These are phyloP conservation scores for Zymoseptoria brevis DNA, from an alignment of 2,329 filamentous ascomycete genomes.

Conservation along the genomic window DNA sequence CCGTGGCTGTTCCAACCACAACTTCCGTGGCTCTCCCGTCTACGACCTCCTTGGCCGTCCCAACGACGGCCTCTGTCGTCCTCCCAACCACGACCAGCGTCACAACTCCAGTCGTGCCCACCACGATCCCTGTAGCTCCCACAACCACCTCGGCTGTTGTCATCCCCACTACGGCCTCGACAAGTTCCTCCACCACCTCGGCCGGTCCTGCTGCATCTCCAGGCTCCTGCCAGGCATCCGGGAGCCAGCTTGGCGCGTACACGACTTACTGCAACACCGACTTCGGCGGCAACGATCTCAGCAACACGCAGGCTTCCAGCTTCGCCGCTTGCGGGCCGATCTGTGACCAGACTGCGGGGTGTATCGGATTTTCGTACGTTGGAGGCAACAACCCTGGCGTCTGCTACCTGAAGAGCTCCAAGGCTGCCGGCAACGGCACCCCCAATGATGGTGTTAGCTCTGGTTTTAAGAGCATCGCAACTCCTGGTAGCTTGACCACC, in stretches of 20 bases:
- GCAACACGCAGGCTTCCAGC: slow-evolving; percentile 2
- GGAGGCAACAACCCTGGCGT: slow-evolving; percentile 5
- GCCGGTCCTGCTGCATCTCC: slow-evolving; percentile 3
- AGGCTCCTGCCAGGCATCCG: slow-evolving; percentile 2
- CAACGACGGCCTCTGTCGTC: no score
- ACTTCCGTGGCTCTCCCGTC: background rate
- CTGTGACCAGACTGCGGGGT: slow-evolving; percentile 16
- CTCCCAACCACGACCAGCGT: no score
- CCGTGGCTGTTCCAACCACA: background rate
- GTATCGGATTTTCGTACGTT: slow-evolving; percentile 13
- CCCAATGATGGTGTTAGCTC: slow-evolving; percentile 3
- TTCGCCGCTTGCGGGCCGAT: slow-evolving; percentile 19
- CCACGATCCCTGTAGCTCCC: no score
- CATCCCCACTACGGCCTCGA: no score
- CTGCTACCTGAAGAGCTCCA: slow-evolving; percentile 12
- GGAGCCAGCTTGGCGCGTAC: slow-evolving; percentile 3
- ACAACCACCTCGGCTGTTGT: no score
- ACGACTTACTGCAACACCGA: slow-evolving; percentile 7
- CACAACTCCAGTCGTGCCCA: no score
- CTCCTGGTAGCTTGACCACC: background rate
- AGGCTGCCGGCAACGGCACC: background rate
- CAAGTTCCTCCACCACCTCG: background rate
- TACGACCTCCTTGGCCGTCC: no score
- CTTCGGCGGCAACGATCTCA: slow-evolving; percentile 7
- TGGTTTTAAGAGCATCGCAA: background rate